Percentiles rank a stretch among this genome's conserved stretches.
These are phyloP conservation scores for Linderniella brevidens DNA, from an alignment of 257 asterid species.

Conservation along the genomic window DNA sequence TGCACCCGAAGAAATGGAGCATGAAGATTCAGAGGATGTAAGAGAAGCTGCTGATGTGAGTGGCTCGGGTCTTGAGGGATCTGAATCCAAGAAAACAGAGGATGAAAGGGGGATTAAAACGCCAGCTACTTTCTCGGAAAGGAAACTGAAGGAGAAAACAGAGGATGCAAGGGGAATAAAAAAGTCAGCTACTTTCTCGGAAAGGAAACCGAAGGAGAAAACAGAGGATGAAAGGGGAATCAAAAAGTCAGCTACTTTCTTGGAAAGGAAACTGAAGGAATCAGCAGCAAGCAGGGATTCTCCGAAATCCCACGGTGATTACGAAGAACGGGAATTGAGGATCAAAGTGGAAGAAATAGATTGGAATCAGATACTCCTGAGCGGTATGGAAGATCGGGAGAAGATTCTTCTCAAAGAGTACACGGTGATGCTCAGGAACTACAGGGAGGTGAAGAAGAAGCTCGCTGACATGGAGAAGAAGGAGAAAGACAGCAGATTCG, in stretches of 20 bases:
- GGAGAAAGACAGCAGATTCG: slow-evolving; percentile 44
- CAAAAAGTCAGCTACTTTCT: not conserved
- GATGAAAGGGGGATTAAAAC: slow-evolving; percentile 2
- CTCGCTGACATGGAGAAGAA: slow-evolving; percentile 48
- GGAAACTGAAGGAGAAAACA: slow-evolving; percentile 8
- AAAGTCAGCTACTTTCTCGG: slow-evolving; percentile 3
- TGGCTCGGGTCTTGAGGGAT: slow-evolving; percentile 8
- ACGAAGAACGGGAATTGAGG: slow-evolving; percentile 5
- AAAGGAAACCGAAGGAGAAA: slow-evolving; percentile 7
- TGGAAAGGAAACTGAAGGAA: slow-evolving; percentile 6
- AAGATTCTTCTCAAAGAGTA: slow-evolving; percentile 58
- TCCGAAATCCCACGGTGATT: not conserved
- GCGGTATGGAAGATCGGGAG: slow-evolving; percentile 60
- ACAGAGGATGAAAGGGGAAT: not conserved
- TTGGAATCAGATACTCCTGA: slow-evolving; percentile 73
- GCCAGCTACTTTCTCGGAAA: slow-evolving; percentile 5
- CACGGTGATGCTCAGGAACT: slow-evolving; percentile 49
- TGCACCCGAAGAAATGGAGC: slow-evolving; percentile 13
- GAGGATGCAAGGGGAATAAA: not conserved
- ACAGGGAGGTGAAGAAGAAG: slow-evolving; percentile 60
- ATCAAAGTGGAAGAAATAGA: slow-evolving; percentile 18
- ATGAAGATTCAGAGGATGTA: slow-evolving; percentile 1
- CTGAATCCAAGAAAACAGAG: slow-evolving; percentile 3
- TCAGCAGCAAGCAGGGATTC: slow-evolving; percentile 1
- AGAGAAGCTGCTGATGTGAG: slow-evolving; percentile 14